phyloP scores from a whole-genome alignment of 2,329 filamentous ascomycete species.

The Penicillium occitanis region DNA sequence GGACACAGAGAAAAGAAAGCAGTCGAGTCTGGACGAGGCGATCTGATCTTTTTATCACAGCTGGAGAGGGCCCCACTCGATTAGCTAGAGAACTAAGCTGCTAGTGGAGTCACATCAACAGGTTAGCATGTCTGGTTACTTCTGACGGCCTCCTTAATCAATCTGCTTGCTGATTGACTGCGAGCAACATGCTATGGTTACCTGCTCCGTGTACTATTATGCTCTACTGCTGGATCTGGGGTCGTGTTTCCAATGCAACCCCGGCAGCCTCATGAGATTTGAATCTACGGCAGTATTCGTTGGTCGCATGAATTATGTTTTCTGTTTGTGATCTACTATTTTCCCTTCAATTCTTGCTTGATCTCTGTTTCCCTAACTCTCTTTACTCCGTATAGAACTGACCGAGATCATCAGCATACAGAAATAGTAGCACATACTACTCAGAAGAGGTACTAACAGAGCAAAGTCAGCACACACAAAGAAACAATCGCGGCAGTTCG shows the following conservation, averaged over 20 bases:
- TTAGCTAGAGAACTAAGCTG: conserved; percentile 1
- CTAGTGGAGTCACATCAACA: conserved; percentile 14
- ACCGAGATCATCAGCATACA: background rate
- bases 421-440: background rate
- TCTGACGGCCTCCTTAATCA: conserved; percentile 4
- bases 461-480: background rate
- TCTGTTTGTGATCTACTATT: background rate
- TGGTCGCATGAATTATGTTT: background rate
- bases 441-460: background rate
- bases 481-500: background rate
- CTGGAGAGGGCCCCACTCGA: conserved; percentile 8
- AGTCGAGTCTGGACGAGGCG: conserved; percentile 4
- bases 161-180: background rate
- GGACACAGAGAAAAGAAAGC: background rate
- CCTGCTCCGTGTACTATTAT: background rate
- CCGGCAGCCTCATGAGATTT: background rate
- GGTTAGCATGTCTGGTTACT: conserved; percentile 7
- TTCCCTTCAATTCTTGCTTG: background rate
- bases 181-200: conserved; percentile 4
- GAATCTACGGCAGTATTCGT: background rate
- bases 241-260: conserved; percentile 10
- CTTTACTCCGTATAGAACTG: background rate
- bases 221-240: background rate
- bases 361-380: background rate
- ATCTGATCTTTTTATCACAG: conserved; percentile 11